Evolutionary conservation across 257 asterid genomes (phyloP).

Genomic region (Ilex asprella): DNA sequence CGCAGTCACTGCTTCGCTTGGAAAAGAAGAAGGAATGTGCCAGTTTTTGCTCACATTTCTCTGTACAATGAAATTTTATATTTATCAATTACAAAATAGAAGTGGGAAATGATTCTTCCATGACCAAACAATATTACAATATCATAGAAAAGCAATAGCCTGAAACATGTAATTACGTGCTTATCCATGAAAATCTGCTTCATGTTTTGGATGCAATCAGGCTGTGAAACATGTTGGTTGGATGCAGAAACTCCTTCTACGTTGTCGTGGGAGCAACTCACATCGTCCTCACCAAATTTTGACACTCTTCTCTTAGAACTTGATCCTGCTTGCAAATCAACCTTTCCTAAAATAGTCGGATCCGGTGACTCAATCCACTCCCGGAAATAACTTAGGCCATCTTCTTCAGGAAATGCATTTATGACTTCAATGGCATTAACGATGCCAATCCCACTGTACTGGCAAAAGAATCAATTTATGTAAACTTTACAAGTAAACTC

Average conservation of each 20-base stretch:
- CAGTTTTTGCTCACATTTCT: slow-evolving; percentile 97
- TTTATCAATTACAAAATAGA: slow-evolving; percentile 5
- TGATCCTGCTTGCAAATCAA: slow-evolving; percentile 36
- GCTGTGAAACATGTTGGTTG: slow-evolving; percentile 20
- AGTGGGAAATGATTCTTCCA: slow-evolving; percentile 11
- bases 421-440: slow-evolving; percentile 95
- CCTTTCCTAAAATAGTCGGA: slow-evolving; percentile 72
- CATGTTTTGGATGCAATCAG: slow-evolving; percentile 32
- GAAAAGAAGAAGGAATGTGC: slow-evolving; percentile 84
- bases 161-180: slow-evolving; percentile 46
- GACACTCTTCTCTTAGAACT: slow-evolving; percentile 38
- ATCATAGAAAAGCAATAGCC: slow-evolving; percentile 6
- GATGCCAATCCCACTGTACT: slow-evolving; percentile 82
- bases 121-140: neutral
- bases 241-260: slow-evolving; percentile 15
- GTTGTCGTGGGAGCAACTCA: slow-evolving; percentile 22
- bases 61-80: slow-evolving; percentile 29
- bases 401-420: slow-evolving; percentile 85
- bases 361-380: slow-evolving; percentile 98
- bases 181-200: slow-evolving; percentile 75
- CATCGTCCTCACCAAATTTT: slow-evolving; percentile 25
- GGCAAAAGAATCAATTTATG: slow-evolving; percentile 3
- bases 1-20: slow-evolving; percentile 79
- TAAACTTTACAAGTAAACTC: neutral
- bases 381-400: slow-evolving; percentile 76